These are phyloP conservation scores for Phytophthora meadii DNA, from an alignment of 352 stramenopile genomes.

Conservation along the genomic window DNA sequence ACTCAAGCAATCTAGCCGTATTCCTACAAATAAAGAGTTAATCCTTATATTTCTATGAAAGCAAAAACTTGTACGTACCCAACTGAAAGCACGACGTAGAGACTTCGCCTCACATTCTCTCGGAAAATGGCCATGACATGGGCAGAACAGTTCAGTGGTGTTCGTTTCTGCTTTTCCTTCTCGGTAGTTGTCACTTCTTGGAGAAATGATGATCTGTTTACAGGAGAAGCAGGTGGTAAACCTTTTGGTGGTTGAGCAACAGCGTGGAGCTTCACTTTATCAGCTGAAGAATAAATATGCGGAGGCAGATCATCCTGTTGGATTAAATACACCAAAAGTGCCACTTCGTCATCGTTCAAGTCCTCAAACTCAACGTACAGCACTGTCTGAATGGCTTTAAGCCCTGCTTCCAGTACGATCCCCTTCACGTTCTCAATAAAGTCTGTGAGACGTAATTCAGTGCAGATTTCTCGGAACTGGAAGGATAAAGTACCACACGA, in stretches of 20 bases:
- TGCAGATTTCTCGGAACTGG: conserved; percentile 55
- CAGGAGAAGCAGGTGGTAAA: background rate
- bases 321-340: conserved; percentile 51
- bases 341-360: conserved; percentile 39
- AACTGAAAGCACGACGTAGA: conserved; percentile 66
- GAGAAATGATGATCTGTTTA: conserved; percentile 29
- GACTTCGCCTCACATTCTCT: conserved; percentile 59
- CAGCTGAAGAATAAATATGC: conserved; percentile 53
- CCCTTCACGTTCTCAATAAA: conserved; percentile 62
- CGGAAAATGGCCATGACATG: conserved; percentile 46
- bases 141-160: background rate
- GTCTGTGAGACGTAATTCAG: conserved; percentile 33
- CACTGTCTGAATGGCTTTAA: conserved; percentile 57
- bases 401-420: conserved; percentile 52
- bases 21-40: conserved; percentile 25
- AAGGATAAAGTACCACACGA: conserved; percentile 61
- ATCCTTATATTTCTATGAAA: background rate
- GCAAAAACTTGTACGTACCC: conserved; percentile 31
- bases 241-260: conserved; percentile 45
- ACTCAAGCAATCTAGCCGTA: conserved; percentile 40
- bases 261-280: conserved; percentile 59
- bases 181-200: conserved; percentile 6
- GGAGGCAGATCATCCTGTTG: conserved; percentile 49
- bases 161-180: conserved; percentile 8
- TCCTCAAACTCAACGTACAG: conserved; percentile 69